Percentiles rank a stretch among this genome's conserved stretches.
These are phyloP conservation scores for Ganoderma sp. DNA, from an alignment of 1,284 basidiomycete genomes.

Conservation along the genomic window DNA sequence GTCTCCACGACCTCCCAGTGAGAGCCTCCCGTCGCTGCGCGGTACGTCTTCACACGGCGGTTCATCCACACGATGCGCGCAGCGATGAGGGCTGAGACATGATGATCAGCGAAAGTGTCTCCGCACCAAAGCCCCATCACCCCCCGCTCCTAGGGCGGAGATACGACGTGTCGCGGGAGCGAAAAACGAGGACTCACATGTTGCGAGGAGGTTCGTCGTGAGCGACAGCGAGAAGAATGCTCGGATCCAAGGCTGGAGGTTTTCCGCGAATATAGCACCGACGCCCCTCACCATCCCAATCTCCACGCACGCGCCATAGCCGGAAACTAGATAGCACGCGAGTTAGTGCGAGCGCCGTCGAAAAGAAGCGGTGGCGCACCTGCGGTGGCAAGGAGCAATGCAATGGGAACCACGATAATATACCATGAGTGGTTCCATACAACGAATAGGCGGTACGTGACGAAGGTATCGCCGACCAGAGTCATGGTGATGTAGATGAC, in stretches of 20 bases:
- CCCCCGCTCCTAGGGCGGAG: not conserved
- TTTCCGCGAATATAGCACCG: conserved; percentile 26
- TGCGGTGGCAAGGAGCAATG: conserved; percentile 25
- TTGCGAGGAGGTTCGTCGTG: conserved; percentile 28
- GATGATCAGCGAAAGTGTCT: not conserved
- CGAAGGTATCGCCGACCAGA: conserved; percentile 30
- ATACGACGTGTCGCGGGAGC: not conserved
- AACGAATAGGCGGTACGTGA: conserved; percentile 28
- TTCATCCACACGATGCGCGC: conserved; percentile 29
- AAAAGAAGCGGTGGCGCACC: conserved; percentile 12
- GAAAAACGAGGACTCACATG: conserved; percentile 16
- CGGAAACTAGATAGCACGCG: conserved; percentile 19
- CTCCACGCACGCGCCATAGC: conserved; percentile 30
- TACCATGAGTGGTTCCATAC: conserved; percentile 28
- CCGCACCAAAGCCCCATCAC: not conserved
- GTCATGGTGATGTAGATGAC: conserved; percentile 32
- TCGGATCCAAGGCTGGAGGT: conserved; percentile 30
- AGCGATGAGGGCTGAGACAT: conserved; percentile 29
- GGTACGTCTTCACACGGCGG: conserved; percentile 22
- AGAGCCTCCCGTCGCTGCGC: conserved; percentile 3
- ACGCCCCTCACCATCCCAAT: conserved; percentile 23
- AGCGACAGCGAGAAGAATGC: conserved; percentile 32
- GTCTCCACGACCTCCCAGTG: conserved; percentile 25
- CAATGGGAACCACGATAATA: conserved; percentile 23
- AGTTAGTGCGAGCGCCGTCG: no score